Base-by-base conservation (phyloP, 805 yeast species). In the Metschnikowia hibisci region DNA sequence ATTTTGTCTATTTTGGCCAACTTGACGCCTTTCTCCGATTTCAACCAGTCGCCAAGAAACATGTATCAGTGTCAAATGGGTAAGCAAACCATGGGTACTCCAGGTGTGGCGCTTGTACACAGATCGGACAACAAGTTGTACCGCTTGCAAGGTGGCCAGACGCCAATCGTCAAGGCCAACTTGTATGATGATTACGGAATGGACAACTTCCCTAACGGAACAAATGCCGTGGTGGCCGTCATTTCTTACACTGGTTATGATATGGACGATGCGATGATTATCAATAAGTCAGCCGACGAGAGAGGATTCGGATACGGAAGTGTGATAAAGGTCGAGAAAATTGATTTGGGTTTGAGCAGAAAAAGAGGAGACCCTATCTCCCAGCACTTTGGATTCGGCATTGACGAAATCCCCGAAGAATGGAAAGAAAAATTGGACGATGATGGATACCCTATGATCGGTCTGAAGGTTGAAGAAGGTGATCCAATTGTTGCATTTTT, bases 21-120 rank as follows among this genome's bases (percentile, higher is more conserved):
- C 68, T 76, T 93, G 73, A 93, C 99, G 1, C 99, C 99, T 53
- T 93, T 88, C 64, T 90, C 98, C 1, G 99, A 93, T 66, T 93
- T 93, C 74, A 93, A 93, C 68, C 99, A 93, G 74, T 90, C 97
- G 22, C 99, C 99, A 60, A 86, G 99, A 81, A 93, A 93, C 66
- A 93, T 93, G 98, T 93, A 93, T 66, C 99, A 93, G 73, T 93
- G 99, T 71, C 99, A 93, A 77, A 93, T 93, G 99, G 98, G 97
- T 80, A 93, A 93, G 72, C 99, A 93, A 74, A 91, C 99, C 15
- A 93, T 93, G 99, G 99, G 99, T 68, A 93, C 99, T 4, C 99
- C 99, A 7, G 98, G 98, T 70, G 96, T 93, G 51, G 98, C 95
- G 0, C 73, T 91, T 42, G 78, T 73, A 34, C 96, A 89, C 65